Evolutionary conservation across 2,329 filamentous ascomycete species (phyloP), one percentile per base, ranked within the genome.

Genomic region (Colletotrichum tofieldiae): DNA sequence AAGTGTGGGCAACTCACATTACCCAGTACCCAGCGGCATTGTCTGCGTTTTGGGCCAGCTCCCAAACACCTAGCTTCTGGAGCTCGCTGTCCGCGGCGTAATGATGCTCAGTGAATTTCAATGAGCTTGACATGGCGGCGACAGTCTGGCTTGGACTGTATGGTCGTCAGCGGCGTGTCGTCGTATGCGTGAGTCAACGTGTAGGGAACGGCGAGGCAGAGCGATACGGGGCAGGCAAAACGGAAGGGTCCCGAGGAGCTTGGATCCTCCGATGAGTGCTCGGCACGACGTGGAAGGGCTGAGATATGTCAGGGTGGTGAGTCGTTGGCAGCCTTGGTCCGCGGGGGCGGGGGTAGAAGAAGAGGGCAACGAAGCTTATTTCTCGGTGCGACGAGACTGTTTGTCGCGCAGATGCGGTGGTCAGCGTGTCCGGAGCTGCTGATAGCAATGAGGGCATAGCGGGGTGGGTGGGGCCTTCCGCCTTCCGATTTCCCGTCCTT

Each of bases 31-130:
- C 77, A 23, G 75, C 37, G 7, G 47, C 60, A 11, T 71, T 68
- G 45, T 73, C 60, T 55, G 75, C 71, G 37, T 65, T 56, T 32
- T 63, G 39, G 69, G 76, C 72, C 74, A 75, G 79, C 54, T 82
- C 78, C 86, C 86, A 88, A 43, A 87, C 78, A n/a, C 81, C 84
- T 51, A 87, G 76, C n/a, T 78, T 81, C 76, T 87, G 86, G 37
- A 86, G 84, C 65, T 79, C 79, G 72, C 84, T 81, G 37, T 81
- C 73, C 20, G 71, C n/a, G 67, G 83, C 81, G 64, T 84, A 82
- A 70, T 78, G 77, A 78, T 82, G 79, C 73, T 84, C 73, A 32
- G 75, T 68, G 71, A 84, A 80, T 20, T 63, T 75, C 39, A 83
- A 76, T n/a, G 71, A 52, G 41, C 32, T 29, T 20, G 73, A 63